These are phyloP conservation scores for Yamadazyma conglobata DNA, from an alignment of 1,139 yeast genomes.

Conservation along the genomic window DNA sequence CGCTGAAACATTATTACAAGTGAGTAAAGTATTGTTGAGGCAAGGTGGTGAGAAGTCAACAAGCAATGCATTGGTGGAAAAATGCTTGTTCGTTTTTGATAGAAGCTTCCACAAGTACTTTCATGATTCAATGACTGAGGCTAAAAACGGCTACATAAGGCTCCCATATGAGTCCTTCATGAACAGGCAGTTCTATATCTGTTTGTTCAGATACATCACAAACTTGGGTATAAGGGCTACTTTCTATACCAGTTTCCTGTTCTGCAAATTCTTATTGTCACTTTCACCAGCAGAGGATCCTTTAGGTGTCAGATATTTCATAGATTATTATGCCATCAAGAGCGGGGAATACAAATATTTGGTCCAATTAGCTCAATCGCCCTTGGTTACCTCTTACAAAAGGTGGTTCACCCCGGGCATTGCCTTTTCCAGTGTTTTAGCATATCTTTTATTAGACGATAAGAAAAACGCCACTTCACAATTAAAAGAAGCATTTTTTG, in stretches of 20 bases:
- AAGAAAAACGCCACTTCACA: constrained; percentile 42
- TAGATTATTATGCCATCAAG: constrained; percentile 73
- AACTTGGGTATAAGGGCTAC: constrained; percentile 77
- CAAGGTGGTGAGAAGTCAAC: constrained; percentile 72
- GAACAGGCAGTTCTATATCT: constrained; percentile 74
- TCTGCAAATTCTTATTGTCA: constrained; percentile 66
- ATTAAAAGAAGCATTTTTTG: constrained; percentile 47
- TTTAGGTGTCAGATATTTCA: constrained; percentile 74
- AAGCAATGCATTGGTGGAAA: constrained; percentile 69
- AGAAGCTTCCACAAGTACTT: constrained; percentile 43
- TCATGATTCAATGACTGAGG: constrained; percentile 45
- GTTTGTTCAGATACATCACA: constrained; percentile 68
- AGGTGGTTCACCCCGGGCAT: constrained; percentile 77
- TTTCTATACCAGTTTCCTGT: constrained; percentile 70
- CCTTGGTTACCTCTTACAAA: constrained; percentile 52
- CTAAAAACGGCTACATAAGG: constrained; percentile 59
- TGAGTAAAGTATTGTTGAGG: constrained; percentile 68
- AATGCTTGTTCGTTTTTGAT: constrained; percentile 77
- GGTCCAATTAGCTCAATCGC: constrained; percentile 51
- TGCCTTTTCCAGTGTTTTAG: constrained; percentile 63
- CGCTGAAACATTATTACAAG: constrained; percentile 74
- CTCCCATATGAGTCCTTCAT: constrained; percentile 73
- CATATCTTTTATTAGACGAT: constrained; percentile 45
- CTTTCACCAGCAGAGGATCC: constrained; percentile 82
- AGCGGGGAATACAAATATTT: constrained; percentile 65